These are phyloP conservation scores for Smittium culicis DNA, from an alignment of 371 early-diverging fungal species.

Conservation along the genomic window DNA sequence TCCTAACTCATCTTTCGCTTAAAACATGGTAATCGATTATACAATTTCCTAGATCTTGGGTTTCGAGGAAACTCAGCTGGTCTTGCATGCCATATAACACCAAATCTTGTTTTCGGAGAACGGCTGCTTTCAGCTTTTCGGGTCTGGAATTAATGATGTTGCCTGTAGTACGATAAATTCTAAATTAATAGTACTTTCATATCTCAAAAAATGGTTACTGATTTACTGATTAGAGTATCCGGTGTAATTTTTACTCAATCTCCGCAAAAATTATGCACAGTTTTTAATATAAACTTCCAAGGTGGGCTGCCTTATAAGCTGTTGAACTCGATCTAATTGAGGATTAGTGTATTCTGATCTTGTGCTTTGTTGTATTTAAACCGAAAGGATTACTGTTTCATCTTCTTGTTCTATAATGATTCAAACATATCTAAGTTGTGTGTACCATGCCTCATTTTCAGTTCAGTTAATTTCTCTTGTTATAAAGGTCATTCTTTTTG, in stretches of 20 bases:
- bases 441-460: neutral
- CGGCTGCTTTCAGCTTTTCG: neutral
- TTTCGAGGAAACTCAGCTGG: neutral
- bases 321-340: too few species aligned
- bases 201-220: too few species aligned
- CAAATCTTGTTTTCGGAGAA: neutral
- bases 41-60: neutral
- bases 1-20: neutral
- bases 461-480: neutral
- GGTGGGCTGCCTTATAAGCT: too few species aligned
- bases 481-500: neutral
- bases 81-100: neutral
- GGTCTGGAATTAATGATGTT: neutral
- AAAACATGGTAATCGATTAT: neutral
- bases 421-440: neutral
- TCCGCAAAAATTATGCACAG: too few species aligned
- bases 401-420: neutral
- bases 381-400: neutral
- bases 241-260: neutral
- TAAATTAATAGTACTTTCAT: neutral
- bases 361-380: too few species aligned
- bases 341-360: too few species aligned
- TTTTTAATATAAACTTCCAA: too few species aligned
- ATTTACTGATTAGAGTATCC: neutral
- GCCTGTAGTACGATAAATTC: neutral